Evolutionary conservation across 768 basidiomycete genomes (phyloP).

Genomic region (Suillus bovinus): DNA sequence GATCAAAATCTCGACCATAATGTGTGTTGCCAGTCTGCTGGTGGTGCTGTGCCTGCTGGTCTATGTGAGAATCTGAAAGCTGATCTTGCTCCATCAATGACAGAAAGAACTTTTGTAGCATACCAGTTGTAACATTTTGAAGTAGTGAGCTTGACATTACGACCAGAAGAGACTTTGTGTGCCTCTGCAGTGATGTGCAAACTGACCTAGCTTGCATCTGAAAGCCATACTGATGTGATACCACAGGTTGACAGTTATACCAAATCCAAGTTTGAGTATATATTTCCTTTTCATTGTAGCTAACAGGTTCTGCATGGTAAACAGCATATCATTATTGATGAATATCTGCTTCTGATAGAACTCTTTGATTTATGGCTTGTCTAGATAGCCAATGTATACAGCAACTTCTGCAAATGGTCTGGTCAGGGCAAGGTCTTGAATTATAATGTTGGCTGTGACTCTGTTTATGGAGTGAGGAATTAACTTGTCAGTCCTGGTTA

Average conservation of each 20-base stretch:
- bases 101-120: too few species aligned
- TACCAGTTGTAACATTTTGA: too few species aligned
- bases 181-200: not conserved
- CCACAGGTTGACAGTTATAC: conserved; percentile 9
- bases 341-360: not conserved
- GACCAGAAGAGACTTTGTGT: too few species aligned
- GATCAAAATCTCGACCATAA: too few species aligned
- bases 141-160: too few species aligned
- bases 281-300: too few species aligned
- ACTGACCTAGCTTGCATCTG: conserved; percentile 16
- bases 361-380: not conserved
- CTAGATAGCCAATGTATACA: conserved; percentile 4
- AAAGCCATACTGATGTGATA: conserved; percentile 26
- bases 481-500: conserved; percentile 18
- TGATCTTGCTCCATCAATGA: too few species aligned
- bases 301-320: too few species aligned
- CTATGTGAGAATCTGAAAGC: too few species aligned
- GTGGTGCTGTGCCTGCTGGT: too few species aligned
- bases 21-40: too few species aligned
- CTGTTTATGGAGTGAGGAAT: conserved; percentile 30
- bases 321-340: conserved; percentile 16
- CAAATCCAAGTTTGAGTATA: too few species aligned
- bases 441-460: conserved; percentile 23
- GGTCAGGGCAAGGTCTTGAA: conserved; percentile 28
- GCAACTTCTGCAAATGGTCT: conserved; percentile 18